Conservation (phyloP, 768 basidiomycete species). For the Tricholoma bakamatsutake region DNA sequence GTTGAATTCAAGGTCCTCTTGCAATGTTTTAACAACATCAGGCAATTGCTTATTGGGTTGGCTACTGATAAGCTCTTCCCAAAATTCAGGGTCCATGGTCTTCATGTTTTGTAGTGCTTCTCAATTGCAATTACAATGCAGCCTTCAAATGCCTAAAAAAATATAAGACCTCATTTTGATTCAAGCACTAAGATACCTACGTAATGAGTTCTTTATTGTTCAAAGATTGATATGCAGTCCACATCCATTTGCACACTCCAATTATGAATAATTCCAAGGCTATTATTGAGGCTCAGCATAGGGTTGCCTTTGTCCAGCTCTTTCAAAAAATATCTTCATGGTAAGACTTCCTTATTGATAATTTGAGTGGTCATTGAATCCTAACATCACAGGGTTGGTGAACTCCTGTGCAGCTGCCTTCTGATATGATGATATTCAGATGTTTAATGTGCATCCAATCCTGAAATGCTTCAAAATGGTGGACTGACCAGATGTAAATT, state of each 20-base stretch:
- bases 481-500: constrained; percentile 27
- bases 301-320: constrained; percentile 15
- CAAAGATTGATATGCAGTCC: background rate
- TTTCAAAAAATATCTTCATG: constrained; percentile 23
- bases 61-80: background rate
- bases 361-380: constrained; percentile 30
- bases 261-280: background rate
- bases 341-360: constrained; percentile 21
- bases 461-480: constrained; percentile 24
- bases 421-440: constrained; percentile 24
- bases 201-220: background rate
- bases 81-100: background rate
- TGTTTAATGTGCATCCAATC: constrained; percentile 21
- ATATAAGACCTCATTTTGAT: background rate
- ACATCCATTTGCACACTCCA: background rate
- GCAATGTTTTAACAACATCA: too few species aligned
- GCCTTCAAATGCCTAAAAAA: background rate
- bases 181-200: background rate
- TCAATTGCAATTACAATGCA: background rate
- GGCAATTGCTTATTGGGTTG: too few species aligned
- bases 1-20: too few species aligned
- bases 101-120: background rate
- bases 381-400: constrained; percentile 27
- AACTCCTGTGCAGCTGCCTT: constrained; percentile 25
- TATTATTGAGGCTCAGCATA: background rate